Conservation (phyloP, 805 yeast genomes). For the Wickerhamiella lipophila region DNA sequence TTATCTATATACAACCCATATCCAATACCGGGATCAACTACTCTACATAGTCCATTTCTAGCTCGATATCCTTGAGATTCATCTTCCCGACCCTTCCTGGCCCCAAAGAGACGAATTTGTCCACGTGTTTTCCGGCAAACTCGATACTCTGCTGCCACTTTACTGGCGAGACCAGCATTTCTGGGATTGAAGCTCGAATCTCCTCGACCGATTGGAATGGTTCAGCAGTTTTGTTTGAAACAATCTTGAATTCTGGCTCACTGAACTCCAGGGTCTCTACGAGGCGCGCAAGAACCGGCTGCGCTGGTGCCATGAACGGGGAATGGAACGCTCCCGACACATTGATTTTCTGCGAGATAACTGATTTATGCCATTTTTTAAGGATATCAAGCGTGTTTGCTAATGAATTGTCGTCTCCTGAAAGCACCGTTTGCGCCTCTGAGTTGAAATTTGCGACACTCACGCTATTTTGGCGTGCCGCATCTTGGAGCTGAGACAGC, state of each 20-base stretch:
- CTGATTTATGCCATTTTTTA: slow-evolving; percentile 20
- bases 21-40: too few species aligned
- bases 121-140: slow-evolving; percentile 15
- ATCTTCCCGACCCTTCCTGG: slow-evolving; percentile 25
- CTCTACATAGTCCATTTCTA: slow-evolving; percentile 7
- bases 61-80: slow-evolving; percentile 13
- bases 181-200: slow-evolving; percentile 20
- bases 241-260: slow-evolving; percentile 19
- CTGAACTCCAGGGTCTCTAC: slow-evolving; percentile 16
- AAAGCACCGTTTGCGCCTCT: slow-evolving; percentile 32
- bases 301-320: slow-evolving; percentile 30
- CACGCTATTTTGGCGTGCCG: slow-evolving; percentile 17
- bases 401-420: slow-evolving; percentile 31
- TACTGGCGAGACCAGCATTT: slow-evolving; percentile 26
- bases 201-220: slow-evolving; percentile 25
- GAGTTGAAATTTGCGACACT: slow-evolving; percentile 40
- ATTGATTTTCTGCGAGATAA: slow-evolving; percentile 28
- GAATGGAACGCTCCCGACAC: slow-evolving; percentile 44
- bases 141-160: slow-evolving; percentile 24
- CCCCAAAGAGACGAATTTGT: slow-evolving; percentile 21
- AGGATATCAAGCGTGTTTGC: slow-evolving; percentile 21
- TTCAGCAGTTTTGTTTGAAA: slow-evolving; percentile 27
- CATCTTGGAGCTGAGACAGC: slow-evolving; percentile 11
- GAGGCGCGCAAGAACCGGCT: slow-evolving; percentile 25
- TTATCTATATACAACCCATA: too few species aligned